Evolutionary conservation across 768 basidiomycete genomes (phyloP).

Genomic region (Russula sp.): DNA sequence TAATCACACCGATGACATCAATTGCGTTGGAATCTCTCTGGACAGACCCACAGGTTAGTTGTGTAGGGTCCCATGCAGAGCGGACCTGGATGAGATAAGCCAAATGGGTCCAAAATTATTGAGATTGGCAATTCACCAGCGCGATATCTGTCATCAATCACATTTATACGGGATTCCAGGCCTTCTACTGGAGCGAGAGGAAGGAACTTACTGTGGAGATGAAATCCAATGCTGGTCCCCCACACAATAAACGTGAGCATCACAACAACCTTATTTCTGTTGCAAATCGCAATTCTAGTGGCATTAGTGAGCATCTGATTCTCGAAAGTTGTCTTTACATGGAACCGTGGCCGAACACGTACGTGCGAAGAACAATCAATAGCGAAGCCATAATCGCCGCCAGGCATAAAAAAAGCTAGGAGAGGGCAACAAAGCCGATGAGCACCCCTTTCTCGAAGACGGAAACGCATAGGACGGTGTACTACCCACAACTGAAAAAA

Average conservation of each 20-base stretch:
- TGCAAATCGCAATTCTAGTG: conserved; percentile 11
- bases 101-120: not conserved
- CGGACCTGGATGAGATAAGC: not conserved
- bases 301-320: not conserved
- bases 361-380: conserved; percentile 16
- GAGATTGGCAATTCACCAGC: not conserved
- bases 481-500: not conserved
- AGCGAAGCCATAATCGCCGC: not conserved
- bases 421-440: not conserved
- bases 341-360: not conserved
- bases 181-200: not conserved
- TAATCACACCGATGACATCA: not conserved
- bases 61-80: not conserved
- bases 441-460: not conserved
- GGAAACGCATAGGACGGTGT: not conserved
- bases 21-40: not conserved
- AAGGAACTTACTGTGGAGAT: conserved; percentile 1
- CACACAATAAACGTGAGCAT: not conserved
- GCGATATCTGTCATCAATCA: not conserved
- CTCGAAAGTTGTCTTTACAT: not conserved
- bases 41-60: not conserved
- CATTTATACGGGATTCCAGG: not conserved
- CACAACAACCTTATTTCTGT: not conserved
- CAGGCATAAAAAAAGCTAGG: not conserved
- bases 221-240: not conserved